These are phyloP conservation scores for Pestalotiopsis sp. DNA, from an alignment of 2,329 filamentous ascomycete species.

Conservation along the genomic window DNA sequence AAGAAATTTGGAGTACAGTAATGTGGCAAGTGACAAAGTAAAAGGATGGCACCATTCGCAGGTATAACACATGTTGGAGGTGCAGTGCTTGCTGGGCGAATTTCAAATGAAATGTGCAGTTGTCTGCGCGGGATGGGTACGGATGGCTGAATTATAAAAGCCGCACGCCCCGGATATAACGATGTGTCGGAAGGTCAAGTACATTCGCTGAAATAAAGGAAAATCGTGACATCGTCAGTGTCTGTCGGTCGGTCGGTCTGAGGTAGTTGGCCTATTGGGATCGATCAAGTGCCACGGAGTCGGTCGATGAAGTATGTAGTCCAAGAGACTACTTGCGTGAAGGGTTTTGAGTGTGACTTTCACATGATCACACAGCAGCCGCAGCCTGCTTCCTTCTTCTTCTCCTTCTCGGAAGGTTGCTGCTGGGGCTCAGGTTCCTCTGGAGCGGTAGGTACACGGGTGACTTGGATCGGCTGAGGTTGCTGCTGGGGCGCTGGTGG, in stretches of 20 bases:
- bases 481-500: constrained; percentile 43
- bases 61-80: not conserved
- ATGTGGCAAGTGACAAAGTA: not conserved
- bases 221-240: constrained; percentile 11
- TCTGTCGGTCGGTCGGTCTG: not conserved
- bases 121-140: not conserved
- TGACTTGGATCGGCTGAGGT: constrained; percentile 39
- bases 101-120: not conserved
- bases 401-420: constrained; percentile 43
- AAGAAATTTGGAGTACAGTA: not conserved
- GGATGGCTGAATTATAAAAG: not conserved
- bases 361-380: constrained; percentile 79
- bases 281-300: not conserved
- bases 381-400: constrained; percentile 61
- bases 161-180: not conserved
- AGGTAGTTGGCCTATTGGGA: not conserved
- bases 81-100: not conserved
- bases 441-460: constrained; percentile 51
- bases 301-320: not conserved
- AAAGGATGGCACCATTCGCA: not conserved
- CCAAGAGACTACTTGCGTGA: not conserved
- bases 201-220: constrained; percentile 5
- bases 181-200: not conserved
- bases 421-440: constrained; percentile 39
- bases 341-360: constrained; percentile 23